Evolutionary conservation across 2,329 filamentous ascomycete species (phyloP).

Genomic region (Nakataea oryzae): DNA sequence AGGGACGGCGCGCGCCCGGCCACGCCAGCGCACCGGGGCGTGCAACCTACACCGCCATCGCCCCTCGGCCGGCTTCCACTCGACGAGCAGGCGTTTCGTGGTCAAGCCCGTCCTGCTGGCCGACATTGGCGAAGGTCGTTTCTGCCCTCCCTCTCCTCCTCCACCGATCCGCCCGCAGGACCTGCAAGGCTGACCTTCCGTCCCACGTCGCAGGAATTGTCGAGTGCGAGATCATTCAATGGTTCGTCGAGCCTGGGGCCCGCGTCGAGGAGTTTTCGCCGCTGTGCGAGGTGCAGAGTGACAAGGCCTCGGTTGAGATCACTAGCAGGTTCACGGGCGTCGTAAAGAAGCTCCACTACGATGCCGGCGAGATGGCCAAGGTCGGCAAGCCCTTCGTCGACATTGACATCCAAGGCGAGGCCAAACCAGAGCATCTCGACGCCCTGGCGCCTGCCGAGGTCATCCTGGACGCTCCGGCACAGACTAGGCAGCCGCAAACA

Average conservation of each 20-base stretch:
- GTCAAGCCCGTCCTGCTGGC: constrained; percentile 75
- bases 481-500: background rate
- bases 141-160: background rate
- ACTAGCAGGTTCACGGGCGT: constrained; percentile 92
- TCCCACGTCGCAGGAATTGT: constrained; percentile 64
- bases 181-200: background rate
- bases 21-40: background rate
- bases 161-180: background rate
- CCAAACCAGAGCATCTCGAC: constrained; percentile 45
- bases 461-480: background rate
- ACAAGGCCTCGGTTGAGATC: constrained; percentile 87
- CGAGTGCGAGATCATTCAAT: constrained; percentile 98
- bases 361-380: constrained; percentile 90
- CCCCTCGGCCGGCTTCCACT: constrained; percentile 32
- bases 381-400: constrained; percentile 92
- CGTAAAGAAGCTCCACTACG: constrained; percentile 93
- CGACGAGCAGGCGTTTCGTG: constrained; percentile 35
- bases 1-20: background rate
- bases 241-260: constrained; percentile 95
- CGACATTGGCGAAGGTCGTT: constrained; percentile 73
- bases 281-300: constrained; percentile 94
- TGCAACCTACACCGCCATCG: background rate
- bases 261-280: constrained; percentile 97
- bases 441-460: constrained; percentile 21
- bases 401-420: constrained; percentile 77